Evolutionary conservation across 371 early-diverging fungal species (phyloP), one percentile per base, ranked within the genome.

Genomic region (Zopfochytrium polystomum): DNA sequence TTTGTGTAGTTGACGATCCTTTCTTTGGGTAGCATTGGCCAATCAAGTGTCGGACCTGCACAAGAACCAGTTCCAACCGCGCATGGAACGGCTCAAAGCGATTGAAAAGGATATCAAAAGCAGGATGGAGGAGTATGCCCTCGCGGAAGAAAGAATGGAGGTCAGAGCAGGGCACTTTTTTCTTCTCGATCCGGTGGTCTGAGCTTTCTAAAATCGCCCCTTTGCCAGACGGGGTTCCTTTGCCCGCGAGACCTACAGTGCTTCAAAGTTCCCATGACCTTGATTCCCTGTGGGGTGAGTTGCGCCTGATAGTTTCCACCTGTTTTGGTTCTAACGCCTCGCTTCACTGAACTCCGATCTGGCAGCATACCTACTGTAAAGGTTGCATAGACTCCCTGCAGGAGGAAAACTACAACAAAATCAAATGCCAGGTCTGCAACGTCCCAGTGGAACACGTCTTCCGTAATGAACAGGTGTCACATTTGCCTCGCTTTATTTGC

Each of bases 81-180:
- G 80, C 26, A 80, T 80, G 80, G 75, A 75, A 46, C 60, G 71
- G 30, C 58, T 80, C 15, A 72, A 71, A 43, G 65, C 64, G 18
- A 75, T 80, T 27, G 80, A 80, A 53, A 56, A 65, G 49, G 79
- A 80, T 32, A 65, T 80, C 48, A 76, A 75, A 54, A 59, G 60
- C 26, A 62, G 71, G 31, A 67, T 80, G 68, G 75, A 78, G 52
- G 77, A 74, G 52, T 78, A 75, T 42, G 67, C 71, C 3, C 57
- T 80, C 18, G 75, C 77, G 2, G 80, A 80, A 48, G 80, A 80
- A 53, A 42, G 75, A 22, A 67, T 80, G 73, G 78, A 78, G 70
- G 78, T 78, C 18, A 25, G 34, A 50, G 52, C 25, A 18, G 33
- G 20, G 31, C 25, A 27, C 15, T 6, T 27, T 18, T 23, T 23